These are phyloP conservation scores for Diutina scorzettiae DNA, from an alignment of 1,139 yeast species.

Conservation along the genomic window DNA sequence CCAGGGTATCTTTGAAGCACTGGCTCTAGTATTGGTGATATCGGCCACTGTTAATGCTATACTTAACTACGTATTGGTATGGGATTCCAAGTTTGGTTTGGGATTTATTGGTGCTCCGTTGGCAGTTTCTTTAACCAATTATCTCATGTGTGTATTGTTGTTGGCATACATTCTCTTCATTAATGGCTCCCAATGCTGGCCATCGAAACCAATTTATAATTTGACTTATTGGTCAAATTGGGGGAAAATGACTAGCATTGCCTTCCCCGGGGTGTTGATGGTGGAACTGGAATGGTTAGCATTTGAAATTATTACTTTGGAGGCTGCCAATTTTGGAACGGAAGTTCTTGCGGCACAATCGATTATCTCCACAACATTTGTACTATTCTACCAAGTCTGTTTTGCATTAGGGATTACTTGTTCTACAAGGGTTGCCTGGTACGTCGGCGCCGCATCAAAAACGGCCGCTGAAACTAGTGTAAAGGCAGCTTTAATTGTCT, in stretches of 20 bases:
- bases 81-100: constrained; percentile 44
- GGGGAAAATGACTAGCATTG: constrained; percentile 54
- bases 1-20: constrained; percentile 71
- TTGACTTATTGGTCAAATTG: constrained; percentile 31
- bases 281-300: constrained; percentile 81
- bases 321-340: constrained; percentile 55
- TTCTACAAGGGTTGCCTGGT: constrained; percentile 69
- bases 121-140: constrained; percentile 58
- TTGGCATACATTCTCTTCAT: constrained; percentile 39
- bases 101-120: constrained; percentile 73
- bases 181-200: constrained; percentile 65
- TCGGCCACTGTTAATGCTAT: constrained; percentile 65
- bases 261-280: constrained; percentile 76
- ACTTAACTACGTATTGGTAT: constrained; percentile 52
- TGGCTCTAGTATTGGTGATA: constrained; percentile 53
- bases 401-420: constrained; percentile 66
- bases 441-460: constrained; percentile 58
- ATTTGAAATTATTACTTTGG: constrained; percentile 63
- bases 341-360: constrained; percentile 62
- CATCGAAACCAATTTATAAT: constrained; percentile 36
- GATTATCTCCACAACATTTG: constrained; percentile 57
- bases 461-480: constrained; percentile 32
- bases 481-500: constrained; percentile 27
- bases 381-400: constrained; percentile 59
- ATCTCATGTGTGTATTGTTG: constrained; percentile 52